Evolutionary conservation across 768 basidiomycete genomes (phyloP), one percentile per base, ranked within the genome.

Genomic region (Lactarius tabidus): DNA sequence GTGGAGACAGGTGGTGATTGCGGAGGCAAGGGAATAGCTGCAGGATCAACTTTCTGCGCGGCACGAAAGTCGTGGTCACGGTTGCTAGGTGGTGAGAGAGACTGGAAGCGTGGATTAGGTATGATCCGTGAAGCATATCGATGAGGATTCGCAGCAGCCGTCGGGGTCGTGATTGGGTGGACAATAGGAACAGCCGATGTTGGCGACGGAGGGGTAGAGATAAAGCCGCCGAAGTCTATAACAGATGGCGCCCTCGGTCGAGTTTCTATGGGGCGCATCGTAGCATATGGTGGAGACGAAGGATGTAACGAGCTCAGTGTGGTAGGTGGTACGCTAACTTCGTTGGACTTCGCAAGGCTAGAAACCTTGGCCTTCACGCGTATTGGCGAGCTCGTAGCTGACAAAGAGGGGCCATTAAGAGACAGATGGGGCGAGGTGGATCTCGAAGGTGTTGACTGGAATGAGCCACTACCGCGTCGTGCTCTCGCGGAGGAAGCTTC

Each of bases 1-100:
- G 86, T 79, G 26, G 90, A 92, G 33, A 80, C 77, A 1, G 90
- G 86, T 17, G 90, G 90, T 2, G 90, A 91, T 65, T 85, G 79
- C 2, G 87, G 83, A 3, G 87, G 85, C 5, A 87, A 74, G n/a
- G 87, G 86, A 64, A 87, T 80, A 1, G 78, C 75, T 18, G 79
- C 70, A 10, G 86, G 84, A 67, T 88, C 87, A 33, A 85, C 79
- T 67, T 79, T 84, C 74, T 75, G 48, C 0, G 63, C 38, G 15
- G 62, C 45, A 36, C 51, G 77, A 67, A 61, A 70, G 72, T 69
- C 28, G 73, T 70, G 69, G 71, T 75, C 28, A 64, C 69, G 45
- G 67, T 66, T 60, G 66, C 70, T 57, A 48, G 70, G 12, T 65
- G 68, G 52, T 64, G 72, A 64, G 59, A 70, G 45, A 31, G 66